phyloP scores from a whole-genome alignment of 148 eudicot genomes.

The Amaranthus cruentus region DNA sequence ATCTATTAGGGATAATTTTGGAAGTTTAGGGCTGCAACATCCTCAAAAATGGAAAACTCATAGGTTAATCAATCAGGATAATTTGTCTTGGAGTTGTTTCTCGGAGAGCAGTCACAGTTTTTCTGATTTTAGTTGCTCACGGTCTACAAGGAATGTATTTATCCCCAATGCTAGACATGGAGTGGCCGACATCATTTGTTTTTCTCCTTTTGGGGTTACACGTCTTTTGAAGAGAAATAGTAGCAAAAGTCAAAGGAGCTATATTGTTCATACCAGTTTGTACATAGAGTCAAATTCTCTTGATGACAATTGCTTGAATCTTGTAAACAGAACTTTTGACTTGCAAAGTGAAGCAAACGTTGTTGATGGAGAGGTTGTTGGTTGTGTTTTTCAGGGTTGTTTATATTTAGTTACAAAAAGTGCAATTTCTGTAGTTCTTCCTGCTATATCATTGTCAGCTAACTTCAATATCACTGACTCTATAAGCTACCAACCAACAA shows the following conservation, averaged over 20 bases:
- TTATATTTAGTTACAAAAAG: constrained; percentile 65
- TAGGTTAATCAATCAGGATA: constrained; percentile 30
- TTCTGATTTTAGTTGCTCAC: constrained; percentile 24
- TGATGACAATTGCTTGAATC: constrained; percentile 40
- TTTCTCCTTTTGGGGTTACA: constrained; percentile 76
- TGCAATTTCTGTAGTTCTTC: constrained; percentile 81
- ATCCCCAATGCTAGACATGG: constrained; percentile 49
- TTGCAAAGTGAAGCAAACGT: constrained; percentile 39
- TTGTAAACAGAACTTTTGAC: constrained; percentile 27
- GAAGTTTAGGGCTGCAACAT: constrained; percentile 24
- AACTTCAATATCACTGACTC: constrained; percentile 52
- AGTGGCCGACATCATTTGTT: constrained; percentile 52
- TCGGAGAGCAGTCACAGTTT: constrained; percentile 30
- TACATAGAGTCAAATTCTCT: constrained; percentile 38
- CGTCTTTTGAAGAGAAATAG: constrained; percentile 40
- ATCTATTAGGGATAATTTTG: constrained; percentile 17
- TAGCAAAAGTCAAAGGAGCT: constrained; percentile 30
- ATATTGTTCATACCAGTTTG: constrained; percentile 48
- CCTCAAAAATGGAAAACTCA: constrained; percentile 25
- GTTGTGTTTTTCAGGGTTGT: constrained; percentile 74
- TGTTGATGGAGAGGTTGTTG: constrained; percentile 56
- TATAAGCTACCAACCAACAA: constrained; percentile 37
- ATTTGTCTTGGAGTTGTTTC: constrained; percentile 39
- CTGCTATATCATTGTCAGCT: constrained; percentile 65
- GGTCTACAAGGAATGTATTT: constrained; percentile 43